Percentiles rank a stretch among this genome's conserved stretches.
Evolutionary conservation across 192 early-diverging fungal species (phyloP).

Genomic region (Gigaspora rosea): DNA sequence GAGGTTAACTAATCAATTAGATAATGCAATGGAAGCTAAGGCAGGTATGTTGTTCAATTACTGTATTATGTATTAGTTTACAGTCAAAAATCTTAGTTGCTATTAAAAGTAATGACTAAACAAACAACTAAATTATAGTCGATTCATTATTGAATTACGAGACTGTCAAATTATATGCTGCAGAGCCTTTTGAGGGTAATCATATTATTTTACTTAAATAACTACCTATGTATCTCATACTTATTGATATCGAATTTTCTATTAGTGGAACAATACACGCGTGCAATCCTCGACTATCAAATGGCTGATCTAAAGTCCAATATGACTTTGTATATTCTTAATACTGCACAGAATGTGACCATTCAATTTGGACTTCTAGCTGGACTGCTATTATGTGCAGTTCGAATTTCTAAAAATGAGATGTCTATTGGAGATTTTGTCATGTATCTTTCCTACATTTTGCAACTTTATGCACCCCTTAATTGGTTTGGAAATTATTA

Average conservation of each 20-base stretch:
- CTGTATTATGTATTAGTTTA: slow-evolving; percentile 39
- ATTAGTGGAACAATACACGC: slow-evolving; percentile 67
- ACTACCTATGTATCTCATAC: slow-evolving; percentile 52
- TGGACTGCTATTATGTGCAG: slow-evolving; percentile 76
- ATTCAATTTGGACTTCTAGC: slow-evolving; percentile 77
- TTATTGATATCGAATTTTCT: slow-evolving; percentile 56
- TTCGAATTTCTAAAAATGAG: slow-evolving; percentile 69
- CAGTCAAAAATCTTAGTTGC: no score
- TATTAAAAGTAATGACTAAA: no score
- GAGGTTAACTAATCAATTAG: slow-evolving; percentile 69
- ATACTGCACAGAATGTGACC: slow-evolving; percentile 78
- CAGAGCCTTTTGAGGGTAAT: slow-evolving; percentile 32
- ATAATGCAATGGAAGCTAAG: slow-evolving; percentile 73
- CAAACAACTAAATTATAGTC: slow-evolving; percentile 43
- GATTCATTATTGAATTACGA: slow-evolving; percentile 98
- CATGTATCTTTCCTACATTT: slow-evolving; percentile 93
- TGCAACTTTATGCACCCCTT: slow-evolving; percentile 93
- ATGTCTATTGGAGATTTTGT: slow-evolving; percentile 95
- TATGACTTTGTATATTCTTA: slow-evolving; percentile 74
- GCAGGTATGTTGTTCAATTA: slow-evolving; percentile 47
- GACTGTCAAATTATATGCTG: slow-evolving; percentile 79
- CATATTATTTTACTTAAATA: background rate
- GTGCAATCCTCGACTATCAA: slow-evolving; percentile 76
- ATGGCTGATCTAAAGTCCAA: slow-evolving; percentile 74
- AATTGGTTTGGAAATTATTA: slow-evolving; percentile 98